A percentile compares a stretch with the other conserved stretches of the same genome.
Conservation (phyloP, 495 filamentous ascomycete species). For the Pyrenopolyporus hunteri region DNA sequence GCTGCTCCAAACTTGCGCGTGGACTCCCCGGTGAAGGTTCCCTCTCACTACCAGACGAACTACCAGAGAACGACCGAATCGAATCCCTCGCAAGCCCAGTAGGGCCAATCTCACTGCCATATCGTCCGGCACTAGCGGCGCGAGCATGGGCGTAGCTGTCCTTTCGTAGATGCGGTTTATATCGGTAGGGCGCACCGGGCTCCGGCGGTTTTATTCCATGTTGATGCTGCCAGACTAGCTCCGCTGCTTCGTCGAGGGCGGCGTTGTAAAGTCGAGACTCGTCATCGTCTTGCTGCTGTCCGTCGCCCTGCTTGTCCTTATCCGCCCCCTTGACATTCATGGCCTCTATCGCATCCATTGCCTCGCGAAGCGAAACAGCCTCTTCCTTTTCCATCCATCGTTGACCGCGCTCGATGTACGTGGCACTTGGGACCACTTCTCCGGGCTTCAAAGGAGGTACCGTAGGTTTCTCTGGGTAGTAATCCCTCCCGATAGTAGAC, state of each 20-base stretch:
- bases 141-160: constrained; percentile 67
- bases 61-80: constrained; percentile 54
- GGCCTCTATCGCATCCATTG: constrained; percentile 77
- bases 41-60: constrained; percentile 55
- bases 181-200: constrained; percentile 67
- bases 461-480: constrained; percentile 49
- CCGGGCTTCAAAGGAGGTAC: constrained; percentile 53
- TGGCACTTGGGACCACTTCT: constrained; percentile 61
- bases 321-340: constrained; percentile 49
- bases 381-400: constrained; percentile 90
- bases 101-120: constrained; percentile 53
- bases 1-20: constrained; percentile 42
- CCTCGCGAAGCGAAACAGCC: constrained; percentile 74
- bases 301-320: constrained; percentile 24
- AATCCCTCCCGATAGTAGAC: constrained; percentile 47
- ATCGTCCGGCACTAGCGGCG: constrained; percentile 62
- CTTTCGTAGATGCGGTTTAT: constrained; percentile 64
- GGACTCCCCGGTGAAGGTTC: constrained; percentile 35
- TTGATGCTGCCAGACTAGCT: constrained; percentile 84
- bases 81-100: constrained; percentile 57
- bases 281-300: constrained; percentile 53
- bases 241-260: constrained; percentile 84
- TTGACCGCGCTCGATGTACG: constrained; percentile 79
- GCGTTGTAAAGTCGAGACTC: constrained; percentile 73
- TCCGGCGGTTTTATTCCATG: constrained; percentile 63